Base-by-base conservation (phyloP, 176 grass and related monocot species). In the Cocos nucifera region DNA sequence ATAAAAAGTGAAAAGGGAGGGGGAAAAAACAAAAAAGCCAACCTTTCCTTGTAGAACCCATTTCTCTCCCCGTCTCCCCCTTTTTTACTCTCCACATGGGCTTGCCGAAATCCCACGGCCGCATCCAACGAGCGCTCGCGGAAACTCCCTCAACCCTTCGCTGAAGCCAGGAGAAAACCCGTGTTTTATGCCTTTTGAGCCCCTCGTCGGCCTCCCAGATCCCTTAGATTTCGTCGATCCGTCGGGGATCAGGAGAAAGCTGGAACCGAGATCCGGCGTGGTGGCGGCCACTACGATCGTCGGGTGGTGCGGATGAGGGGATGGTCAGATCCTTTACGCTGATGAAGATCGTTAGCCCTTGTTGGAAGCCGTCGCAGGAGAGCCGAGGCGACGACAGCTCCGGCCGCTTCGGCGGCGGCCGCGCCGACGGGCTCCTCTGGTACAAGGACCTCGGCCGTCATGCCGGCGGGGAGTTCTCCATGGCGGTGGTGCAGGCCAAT, bases 401-500 rank as follows among this genome's bases (percentile, higher is more conserved):
- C 55, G 49, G 35, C 8, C 28, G 65, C 22, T 17, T 20, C 5
- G 54, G 24, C 57, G 82, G 71, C 35, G 64, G 58, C 25, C 59
- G 22, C 39, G 52, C 63, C 21, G 82, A 90, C 39, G 77, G 82
- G 12, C 75, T 90, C 58, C 73, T 90, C 35, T 90, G 87, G 87
- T 90, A 85, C 79, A 90, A 85, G 75, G 87, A 90, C 63, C 49
- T 66, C 12, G 87, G 87, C 19, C 57, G 55, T 6, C 87, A 90
- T 56, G 70, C 75, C 18, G 70, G 72, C 50, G 87, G 87, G 4
- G 87, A 82, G 55, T 90, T 90, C 79, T 90, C 87, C 54, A 86
- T 90, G 82, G 87, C 87, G 56, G 75, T 90, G 22, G 78, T 79
- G 49, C 87, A 90, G 73, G 87, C 87, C 17, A 90, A 90, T 62